phyloP scores from a whole-genome alignment of 305 asterid genomes.

The Fraxinus velutina region DNA sequence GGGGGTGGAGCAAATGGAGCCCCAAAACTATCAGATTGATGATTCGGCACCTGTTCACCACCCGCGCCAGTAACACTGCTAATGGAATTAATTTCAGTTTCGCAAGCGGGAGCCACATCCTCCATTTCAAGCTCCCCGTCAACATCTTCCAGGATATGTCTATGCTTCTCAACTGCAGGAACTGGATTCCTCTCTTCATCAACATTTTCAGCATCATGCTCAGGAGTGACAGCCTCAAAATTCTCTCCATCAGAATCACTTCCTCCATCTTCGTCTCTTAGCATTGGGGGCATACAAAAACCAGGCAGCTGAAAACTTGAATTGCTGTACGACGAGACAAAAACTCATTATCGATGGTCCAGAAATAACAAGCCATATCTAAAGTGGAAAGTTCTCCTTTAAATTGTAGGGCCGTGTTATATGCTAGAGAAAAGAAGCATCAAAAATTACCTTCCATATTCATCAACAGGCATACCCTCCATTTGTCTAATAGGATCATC shows the following conservation, averaged over 20 bases:
- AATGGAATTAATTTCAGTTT: slow-evolving; percentile 41
- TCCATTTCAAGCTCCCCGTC: slow-evolving; percentile 98
- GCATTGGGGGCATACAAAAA: slow-evolving; percentile 82
- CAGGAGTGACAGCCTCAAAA: slow-evolving; percentile 94
- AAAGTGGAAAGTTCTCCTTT: background rate
- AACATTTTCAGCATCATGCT: slow-evolving; percentile 49
- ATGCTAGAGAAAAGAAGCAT: slow-evolving; percentile 13
- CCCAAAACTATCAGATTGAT: slow-evolving; percentile 34
- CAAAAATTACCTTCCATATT: slow-evolving; percentile 73
- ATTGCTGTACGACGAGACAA: slow-evolving; percentile 54
- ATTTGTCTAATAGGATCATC: slow-evolving; percentile 90
- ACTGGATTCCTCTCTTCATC: slow-evolving; percentile 39
- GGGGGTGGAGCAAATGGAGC: slow-evolving; percentile 44
- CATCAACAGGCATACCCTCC: slow-evolving; percentile 94
- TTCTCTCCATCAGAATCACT: slow-evolving; percentile 87
- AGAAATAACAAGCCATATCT: background rate
- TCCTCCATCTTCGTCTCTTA: slow-evolving; percentile 60
- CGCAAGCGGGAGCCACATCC: slow-evolving; percentile 76
- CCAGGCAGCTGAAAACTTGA: slow-evolving; percentile 90
- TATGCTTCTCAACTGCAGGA: slow-evolving; percentile 56
- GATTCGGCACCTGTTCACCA: slow-evolving; percentile 32
- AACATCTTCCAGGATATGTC: slow-evolving; percentile 82
- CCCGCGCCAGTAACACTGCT: slow-evolving; percentile 32
- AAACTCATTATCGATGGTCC: slow-evolving; percentile 17
- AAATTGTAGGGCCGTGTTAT: slow-evolving; percentile 1